phyloP scores from a whole-genome alignment of 306 rosid genomes.

The Hippophae rhamnoides region DNA sequence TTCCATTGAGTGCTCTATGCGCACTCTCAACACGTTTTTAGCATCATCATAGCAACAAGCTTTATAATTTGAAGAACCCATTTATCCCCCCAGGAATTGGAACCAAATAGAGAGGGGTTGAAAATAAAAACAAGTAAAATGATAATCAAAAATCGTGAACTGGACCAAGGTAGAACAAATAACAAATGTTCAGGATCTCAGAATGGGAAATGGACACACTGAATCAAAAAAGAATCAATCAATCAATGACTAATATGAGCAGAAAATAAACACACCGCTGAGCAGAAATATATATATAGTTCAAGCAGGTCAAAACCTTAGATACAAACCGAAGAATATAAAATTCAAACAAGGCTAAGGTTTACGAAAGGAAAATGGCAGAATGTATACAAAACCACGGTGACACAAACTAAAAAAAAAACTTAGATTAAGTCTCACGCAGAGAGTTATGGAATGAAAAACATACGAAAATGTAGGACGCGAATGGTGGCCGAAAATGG shows the following conservation, averaged over 20 bases:
- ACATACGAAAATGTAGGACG: constrained; percentile 25
- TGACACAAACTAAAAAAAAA: neutral
- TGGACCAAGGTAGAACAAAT: too few relatives aligned
- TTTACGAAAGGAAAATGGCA: neutral
- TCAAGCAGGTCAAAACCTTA: too few relatives aligned
- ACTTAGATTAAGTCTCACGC: constrained; percentile 1
- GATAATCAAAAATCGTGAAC: too few relatives aligned
- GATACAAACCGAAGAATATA: too few relatives aligned
- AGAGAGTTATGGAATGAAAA: constrained; percentile 9
- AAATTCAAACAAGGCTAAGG: too few relatives aligned
- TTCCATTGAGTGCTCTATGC: constrained; percentile 15
- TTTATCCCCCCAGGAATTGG: neutral
- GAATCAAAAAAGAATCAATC: too few relatives aligned
- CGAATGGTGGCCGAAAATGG: neutral
- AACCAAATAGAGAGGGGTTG: too few relatives aligned
- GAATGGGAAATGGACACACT: too few relatives aligned
- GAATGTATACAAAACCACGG: neutral
- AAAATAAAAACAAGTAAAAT: neutral
- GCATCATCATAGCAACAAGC: constrained; percentile 31
- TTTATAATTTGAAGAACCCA: neutral
- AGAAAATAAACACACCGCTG: too few relatives aligned
- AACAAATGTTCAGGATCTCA: too few relatives aligned
- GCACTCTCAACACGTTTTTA: constrained; percentile 22
- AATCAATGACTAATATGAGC: too few relatives aligned
- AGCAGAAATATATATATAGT: too few relatives aligned